Base-by-base conservation (phyloP, 2,329 filamentous ascomycete species). In the Verruconis gallopava region DNA sequence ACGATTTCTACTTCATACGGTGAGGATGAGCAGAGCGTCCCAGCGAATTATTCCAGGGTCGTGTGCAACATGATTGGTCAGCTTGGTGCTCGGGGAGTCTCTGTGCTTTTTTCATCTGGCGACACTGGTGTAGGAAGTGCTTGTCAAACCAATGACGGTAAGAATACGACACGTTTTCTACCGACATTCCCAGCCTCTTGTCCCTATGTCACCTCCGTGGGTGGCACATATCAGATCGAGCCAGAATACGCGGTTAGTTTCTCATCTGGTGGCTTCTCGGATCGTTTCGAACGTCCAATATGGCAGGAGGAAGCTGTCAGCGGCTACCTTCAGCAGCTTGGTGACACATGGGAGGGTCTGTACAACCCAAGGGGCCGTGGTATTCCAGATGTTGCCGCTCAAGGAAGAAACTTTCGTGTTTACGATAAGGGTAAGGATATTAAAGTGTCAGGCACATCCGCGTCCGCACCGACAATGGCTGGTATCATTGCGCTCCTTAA, bases 401-500 rank as follows among this genome's bases (percentile, higher is more conserved):
- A 47, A 28, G 41, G 21, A 20, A 13, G 36, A 11, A n/a, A 25
- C n/a, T 45, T n/a, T 20, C 14, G 21, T 11, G 43, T 45, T 20
- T 13, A 43, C 3, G 33, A 43, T 6, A 43, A 43, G 21, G 40
- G 40, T 2, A 17, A 25, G 11, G 14, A 33, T 19, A 42, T 21
- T 2, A 13, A 18, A 5, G 18, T 44, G 2, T 18, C 33, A 3
- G 44, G 45, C 13, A 47, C 45, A 3, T 42, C 37, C 3, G 38
- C 45, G 14, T 42, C 37, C 2, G 38, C 44, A 4, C 77, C 77
- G 0, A 60, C 70, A 1, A 70, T 73, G 34, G 70, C 71, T 1
- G 68, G 62, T 2, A 58, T 78, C 17, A 55, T 79, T 18, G 64
- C 67, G 1, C 62, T 79, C 11, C 54, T 78, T 40, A 78, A 79